Conservation (phyloP, 352 stramenopile species). For the Elongisporangium anandrum region DNA sequence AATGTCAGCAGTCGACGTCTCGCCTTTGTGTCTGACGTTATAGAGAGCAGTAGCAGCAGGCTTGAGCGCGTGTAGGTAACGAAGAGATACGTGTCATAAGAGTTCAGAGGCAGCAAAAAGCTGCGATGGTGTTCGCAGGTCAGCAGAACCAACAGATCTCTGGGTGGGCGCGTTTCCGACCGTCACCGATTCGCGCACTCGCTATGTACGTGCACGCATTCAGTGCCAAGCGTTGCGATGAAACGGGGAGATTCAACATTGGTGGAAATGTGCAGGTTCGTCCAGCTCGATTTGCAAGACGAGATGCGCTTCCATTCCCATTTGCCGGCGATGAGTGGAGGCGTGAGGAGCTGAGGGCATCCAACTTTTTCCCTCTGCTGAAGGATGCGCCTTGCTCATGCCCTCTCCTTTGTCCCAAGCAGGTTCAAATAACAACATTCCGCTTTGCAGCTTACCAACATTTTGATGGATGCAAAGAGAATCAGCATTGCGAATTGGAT, state of each 20-base stretch:
- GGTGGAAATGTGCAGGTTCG: not conserved
- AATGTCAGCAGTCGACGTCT: no score
- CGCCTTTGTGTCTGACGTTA: no score
- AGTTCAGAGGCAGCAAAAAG: not conserved
- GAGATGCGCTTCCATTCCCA: not conserved
- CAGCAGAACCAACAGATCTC: not conserved
- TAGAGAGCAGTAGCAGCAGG: no score
- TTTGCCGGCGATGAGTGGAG: not conserved
- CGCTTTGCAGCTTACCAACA: not conserved
- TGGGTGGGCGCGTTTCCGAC: not conserved
- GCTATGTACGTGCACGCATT: not conserved
- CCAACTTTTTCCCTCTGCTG: not conserved
- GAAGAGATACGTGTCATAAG: not conserved
- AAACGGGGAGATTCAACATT: not conserved
- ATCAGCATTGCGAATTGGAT: not conserved
- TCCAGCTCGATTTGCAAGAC: not conserved
- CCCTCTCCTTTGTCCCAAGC: not conserved
- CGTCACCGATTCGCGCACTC: not conserved
- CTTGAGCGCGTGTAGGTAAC: not conserved
- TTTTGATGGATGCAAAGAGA: not conserved
- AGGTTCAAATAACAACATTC: not conserved
- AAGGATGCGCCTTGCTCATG: not conserved
- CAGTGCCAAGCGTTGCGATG: not conserved
- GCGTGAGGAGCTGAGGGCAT: not conserved
- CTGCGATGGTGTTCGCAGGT: not conserved